Percentiles rank a stretch among this genome's conserved stretches.
Evolutionary conservation across 495 filamentous ascomycete species (phyloP).

Genomic region (Trichoderma reesei): DNA sequence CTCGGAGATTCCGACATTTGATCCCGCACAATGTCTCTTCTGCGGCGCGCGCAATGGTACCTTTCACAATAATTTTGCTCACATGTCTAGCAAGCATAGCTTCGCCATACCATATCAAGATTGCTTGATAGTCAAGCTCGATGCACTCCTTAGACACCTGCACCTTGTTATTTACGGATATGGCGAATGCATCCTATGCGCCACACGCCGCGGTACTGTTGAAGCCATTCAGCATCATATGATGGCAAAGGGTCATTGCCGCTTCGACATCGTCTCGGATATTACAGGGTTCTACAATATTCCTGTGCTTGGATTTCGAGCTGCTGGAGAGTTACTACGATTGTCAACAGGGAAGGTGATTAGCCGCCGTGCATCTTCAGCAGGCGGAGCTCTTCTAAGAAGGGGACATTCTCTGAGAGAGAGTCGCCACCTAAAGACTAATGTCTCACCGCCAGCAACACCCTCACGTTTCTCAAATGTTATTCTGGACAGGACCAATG

Average conservation of each 20-base stretch:
- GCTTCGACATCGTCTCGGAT: conserved; percentile 18
- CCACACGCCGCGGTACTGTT: conserved; percentile 12
- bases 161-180: conserved; percentile 22
- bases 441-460: not conserved
- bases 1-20: conserved; percentile 6
- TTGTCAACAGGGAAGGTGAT: conserved; percentile 26
- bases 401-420: not conserved
- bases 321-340: conserved; percentile 9
- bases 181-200: conserved; percentile 27
- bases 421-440: not conserved
- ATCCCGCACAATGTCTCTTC: conserved; percentile 20
- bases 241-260: conserved; percentile 23
- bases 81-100: conserved; percentile 25
- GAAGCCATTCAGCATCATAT: conserved; percentile 21
- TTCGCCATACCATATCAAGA: conserved; percentile 22
- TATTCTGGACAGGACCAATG: not conserved
- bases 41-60: conserved; percentile 17
- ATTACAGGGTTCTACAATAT: conserved; percentile 20
- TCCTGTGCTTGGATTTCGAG: not conserved
- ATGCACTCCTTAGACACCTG: conserved; percentile 23
- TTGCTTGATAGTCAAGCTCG: conserved; percentile 21
- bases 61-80: conserved; percentile 20
- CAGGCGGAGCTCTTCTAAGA: not conserved
- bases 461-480: not conserved
- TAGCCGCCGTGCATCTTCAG: conserved; percentile 14